Base-by-base conservation (phyloP, 345 rosid species). In the Eucalyptus regnans region DNA sequence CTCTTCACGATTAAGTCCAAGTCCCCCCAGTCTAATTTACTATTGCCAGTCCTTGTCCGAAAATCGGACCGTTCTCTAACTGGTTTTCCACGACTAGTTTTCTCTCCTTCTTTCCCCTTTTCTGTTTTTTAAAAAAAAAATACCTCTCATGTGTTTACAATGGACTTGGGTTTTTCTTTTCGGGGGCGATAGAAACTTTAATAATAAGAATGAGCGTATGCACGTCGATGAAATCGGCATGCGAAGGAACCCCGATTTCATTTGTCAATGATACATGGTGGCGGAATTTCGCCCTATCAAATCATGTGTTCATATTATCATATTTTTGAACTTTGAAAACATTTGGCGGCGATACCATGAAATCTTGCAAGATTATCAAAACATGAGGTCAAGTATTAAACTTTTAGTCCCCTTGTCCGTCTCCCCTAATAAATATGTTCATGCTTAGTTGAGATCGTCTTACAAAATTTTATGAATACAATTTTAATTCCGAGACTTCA, bases 301-400 rank as follows among this genome's bases (percentile, higher is more conserved):
- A 18, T 2, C 8, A 16, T 1, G 1, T 1, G 0, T 71, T 5
- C 10, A 0, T 37, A 18, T 33, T 20, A 52, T 52, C 10, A 20
- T 52, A 8, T 52, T 52, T 9, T 33, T 9, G 0, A 17, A 71
- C 10, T 33, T 71, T 71, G 3, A 5, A 9, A 71, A 71, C 13
- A 9, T 0, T 5, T 22, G 8, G 1, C 14, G 2, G 6, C 5
- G 1, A 37, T 71, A 22, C 4, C 13, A 17, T 37, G 0, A 9
- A 71, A 41, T 37, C 14, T 37, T 41, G 7, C 83, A 9, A 9
- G 11, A 41, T 33, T 20, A 37, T 18, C 8, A 1, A 3, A 71
- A 18, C 46, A 20, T 6, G 83, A 76, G 48, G 4, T 6, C 27
- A 3, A 37, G 20, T 4, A 64, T 0, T n/a, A 15, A 7, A 64